Evolutionary conservation across 2,329 filamentous ascomycete species (phyloP), one percentile per base, ranked within the genome.

Genomic region (Graphiopsis chlorocephala): DNA sequence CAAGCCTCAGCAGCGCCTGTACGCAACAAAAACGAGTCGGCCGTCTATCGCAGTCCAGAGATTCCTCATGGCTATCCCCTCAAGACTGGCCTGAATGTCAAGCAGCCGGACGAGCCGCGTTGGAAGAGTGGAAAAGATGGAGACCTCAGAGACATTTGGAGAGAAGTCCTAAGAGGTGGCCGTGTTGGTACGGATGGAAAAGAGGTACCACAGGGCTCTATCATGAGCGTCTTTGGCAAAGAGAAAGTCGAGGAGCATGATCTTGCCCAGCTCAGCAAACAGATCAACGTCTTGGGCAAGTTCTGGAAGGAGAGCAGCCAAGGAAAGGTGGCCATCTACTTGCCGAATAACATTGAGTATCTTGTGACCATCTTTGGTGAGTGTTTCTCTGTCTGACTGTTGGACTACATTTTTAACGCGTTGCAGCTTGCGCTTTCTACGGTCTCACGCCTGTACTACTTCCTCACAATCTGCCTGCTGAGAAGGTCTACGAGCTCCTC

Each of bases 261-360:
- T 63, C 67, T 79, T 84, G 87, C 88, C 64, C 88, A 92, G 67
- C 79, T 97, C 58, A 94, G 90, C 8, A 88, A 89, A 69, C 90
- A 96, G 75, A 97, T 98, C 77, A 93, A 91, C 77, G 84, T 95
- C 29, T 87, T 98, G 72, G 95, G 95, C 68, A 86, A 86, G 72
- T 87, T 93, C 70, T 82, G 91, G 64, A 86, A 90, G 71, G 86
- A 90, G 68, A 86, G 88, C 64, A 87, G 87, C 42, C 80, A 78
- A 4, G 47, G 57, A 8, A 89, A 88, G 58, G 91, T 98, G 33
- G 95, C 93, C 67, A 85, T 98, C 68, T 97, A 96, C 77, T 84
- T 98, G 64, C 92, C 93, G 50, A 97, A 99, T 82, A 97, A 93
- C 55, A 84, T 96, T 72, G 95, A 99, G 78, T 87, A 96, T 67